Evolutionary conservation across 139 green algal genomes (phyloP).

Genomic region (Chlamydomonas sp.): DNA sequence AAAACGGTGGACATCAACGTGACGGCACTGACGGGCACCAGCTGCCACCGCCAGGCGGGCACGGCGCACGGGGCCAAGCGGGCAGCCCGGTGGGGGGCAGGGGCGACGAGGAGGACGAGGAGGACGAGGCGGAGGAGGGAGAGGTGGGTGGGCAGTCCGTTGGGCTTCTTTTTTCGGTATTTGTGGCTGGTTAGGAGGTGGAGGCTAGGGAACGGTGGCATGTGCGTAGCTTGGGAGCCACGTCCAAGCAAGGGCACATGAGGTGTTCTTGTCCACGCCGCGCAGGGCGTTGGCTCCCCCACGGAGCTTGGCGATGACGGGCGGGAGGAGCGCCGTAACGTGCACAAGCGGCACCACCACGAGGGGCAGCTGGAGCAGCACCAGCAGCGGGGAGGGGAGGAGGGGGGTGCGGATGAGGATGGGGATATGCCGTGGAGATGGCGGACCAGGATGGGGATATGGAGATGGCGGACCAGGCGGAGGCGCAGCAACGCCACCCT

Average conservation of each 20-base stretch:
- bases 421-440: too few species aligned
- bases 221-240: too few species aligned
- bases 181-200: too few species aligned
- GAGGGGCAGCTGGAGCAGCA: background rate
- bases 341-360: slow-evolving; percentile 7
- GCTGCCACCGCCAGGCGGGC: slow-evolving; percentile 5
- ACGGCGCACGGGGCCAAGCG: slow-evolving; percentile 11
- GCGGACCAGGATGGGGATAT: background rate
- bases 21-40: slow-evolving; percentile 28
- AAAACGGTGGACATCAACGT: slow-evolving; percentile 42
- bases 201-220: too few species aligned
- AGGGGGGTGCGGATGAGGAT: too few species aligned
- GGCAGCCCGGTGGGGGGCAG: too few species aligned
- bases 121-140: background rate
- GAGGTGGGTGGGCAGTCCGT: slow-evolving; percentile 8
- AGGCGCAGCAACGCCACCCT: background rate
- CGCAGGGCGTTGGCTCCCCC: too few species aligned
- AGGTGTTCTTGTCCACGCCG: too few species aligned
- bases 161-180: slow-evolving; percentile 14
- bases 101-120: background rate
- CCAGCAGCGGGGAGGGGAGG: too few species aligned
- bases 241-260: too few species aligned
- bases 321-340: slow-evolving; percentile 1
- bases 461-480: background rate
- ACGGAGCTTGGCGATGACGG: too few species aligned